Evolutionary conservation across 2,329 filamentous ascomycete genomes (phyloP), one percentile per base, ranked within the genome.

Genomic region (Ceratocystiopsis sp.): DNA sequence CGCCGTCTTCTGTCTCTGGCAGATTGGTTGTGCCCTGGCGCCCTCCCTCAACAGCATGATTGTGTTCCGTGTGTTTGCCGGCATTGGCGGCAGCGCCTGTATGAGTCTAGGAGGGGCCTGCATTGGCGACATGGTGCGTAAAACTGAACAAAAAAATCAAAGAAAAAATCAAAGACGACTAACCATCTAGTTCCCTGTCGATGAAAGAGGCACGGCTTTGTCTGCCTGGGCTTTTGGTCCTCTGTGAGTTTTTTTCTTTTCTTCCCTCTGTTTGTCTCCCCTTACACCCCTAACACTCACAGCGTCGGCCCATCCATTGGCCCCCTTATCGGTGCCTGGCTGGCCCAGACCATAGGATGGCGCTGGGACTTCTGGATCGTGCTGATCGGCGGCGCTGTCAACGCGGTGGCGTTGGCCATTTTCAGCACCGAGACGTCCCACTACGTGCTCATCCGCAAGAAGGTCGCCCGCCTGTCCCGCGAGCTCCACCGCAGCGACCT

Each of bases 1-100:
- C 42, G 9, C 33, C 2, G 61, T 81, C 2, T 81, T 83, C 58
- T 71, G 71, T 40, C 67, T 59, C 1, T 82, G 79, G 54, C 77
- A 48, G 78, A 73, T 78, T 21, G 80, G 75, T 0, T 80, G 76
- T 45, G 80, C 75, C 2, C 60, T 81, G 4, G 65, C 75, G 0
- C 69, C 71, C 1, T 58, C 55, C 7, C 61, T 81, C 40, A 55
- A 56, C 16, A 58, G 68, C 35, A 64, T 53, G 25, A 49, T 49
- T 29, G 49, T 40, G 13, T 51, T 53, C 35, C 51, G 51, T 8
- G 37, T 53, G 8, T 29, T 53, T n/a, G 40, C 46, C 5, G 51
- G 50, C 32, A 38, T 50, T 4, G 49, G 47, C 29, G 51, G 49
- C 25, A 43, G 45, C 21, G 49, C 42, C n/a, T 44, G 45, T 35